Base-by-base conservation (phyloP, 306 rosid species). In the Cotoneaster glaucophyllus region DNA sequence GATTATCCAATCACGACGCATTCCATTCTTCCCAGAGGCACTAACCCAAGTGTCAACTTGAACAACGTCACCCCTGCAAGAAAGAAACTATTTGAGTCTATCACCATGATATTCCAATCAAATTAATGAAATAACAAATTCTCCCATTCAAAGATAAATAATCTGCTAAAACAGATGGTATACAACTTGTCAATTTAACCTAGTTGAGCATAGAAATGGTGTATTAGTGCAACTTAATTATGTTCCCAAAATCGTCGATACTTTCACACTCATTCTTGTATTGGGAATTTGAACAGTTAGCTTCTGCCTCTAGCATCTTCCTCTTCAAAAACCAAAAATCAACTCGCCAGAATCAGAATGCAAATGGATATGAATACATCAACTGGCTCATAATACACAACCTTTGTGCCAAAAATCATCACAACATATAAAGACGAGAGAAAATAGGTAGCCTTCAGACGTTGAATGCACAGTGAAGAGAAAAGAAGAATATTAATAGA, bases 1-100 rank as follows among this genome's bases (percentile, higher is more conserved):
- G 78, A 96, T 75, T 56, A 90, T 86, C 99, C 99, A 96, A 87
- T 96, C 98, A 72, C 99, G 99, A 17, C 96, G 97, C 99, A 96
- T 93, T 48, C 98, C 96, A 86, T 96, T 90, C 82, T 92, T 96
- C 76, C 99, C 99, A 1, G 97, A 92, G 74, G 84, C 85, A 83
- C 93, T 84, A 71, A 90, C 99, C 97, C 96, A 92, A 75, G 98
- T 92, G 86, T 92, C 94, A 66, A 96, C 97, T 78, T 93, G 93
- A 87, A 93, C 99, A 77, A 91, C 87, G 76, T 96, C 99, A 76
- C 98, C 98, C 99, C 99, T 96, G 88, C 43, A 77, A 77, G 11
- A 63, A 32, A 85, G 31, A 85, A 15, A 75, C 41, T 37, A 57
- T 67, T 71, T 58, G 57, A 67, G 24, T 25, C 65, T 43, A 74